Conservation (phyloP, 2,329 filamentous ascomycete species). For the Fusarium incarnatum region DNA sequence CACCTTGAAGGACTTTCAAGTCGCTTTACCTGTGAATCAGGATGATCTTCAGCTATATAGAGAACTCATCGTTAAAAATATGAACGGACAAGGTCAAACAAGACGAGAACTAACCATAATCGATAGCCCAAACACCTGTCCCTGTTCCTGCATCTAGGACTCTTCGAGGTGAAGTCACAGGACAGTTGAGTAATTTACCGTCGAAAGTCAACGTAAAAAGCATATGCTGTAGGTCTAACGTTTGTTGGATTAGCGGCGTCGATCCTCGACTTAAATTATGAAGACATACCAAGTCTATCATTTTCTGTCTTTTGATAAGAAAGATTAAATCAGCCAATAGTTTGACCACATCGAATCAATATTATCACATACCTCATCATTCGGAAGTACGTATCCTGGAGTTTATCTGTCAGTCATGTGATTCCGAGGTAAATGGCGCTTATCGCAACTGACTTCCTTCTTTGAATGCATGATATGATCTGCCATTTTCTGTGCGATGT, state of each 20-base stretch:
- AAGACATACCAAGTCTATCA: not conserved
- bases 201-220: conserved; percentile 50
- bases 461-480: conserved; percentile 53
- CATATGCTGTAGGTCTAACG: conserved; percentile 52
- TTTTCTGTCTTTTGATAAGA: not conserved
- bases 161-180: conserved; percentile 42
- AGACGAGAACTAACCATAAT: conserved; percentile 46
- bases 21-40: conserved; percentile 44
- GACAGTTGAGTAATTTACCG: conserved; percentile 47
- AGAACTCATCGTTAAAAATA: accelerated
- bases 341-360: not conserved
- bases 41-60: conserved; percentile 45
- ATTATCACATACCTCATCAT: conserved; percentile 44
- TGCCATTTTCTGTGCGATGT: conserved; percentile 53
- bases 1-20: not conserved
- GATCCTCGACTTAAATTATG: accelerated
- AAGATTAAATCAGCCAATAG: not conserved
- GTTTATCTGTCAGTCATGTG: not conserved
- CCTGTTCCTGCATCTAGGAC: conserved; percentile 62
- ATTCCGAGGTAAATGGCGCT: too few species aligned
- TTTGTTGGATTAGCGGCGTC: conserved; percentile 20
- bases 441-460: conserved; percentile 43
- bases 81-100: accelerated
- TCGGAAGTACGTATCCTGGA: conserved; percentile 48
- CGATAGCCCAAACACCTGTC: conserved; percentile 60